Percentiles rank a stretch among this genome's conserved stretches.
These are phyloP conservation scores for Termitomyces bulborhizus DNA, from an alignment of 768 basidiomycete genomes.

Conservation along the genomic window DNA sequence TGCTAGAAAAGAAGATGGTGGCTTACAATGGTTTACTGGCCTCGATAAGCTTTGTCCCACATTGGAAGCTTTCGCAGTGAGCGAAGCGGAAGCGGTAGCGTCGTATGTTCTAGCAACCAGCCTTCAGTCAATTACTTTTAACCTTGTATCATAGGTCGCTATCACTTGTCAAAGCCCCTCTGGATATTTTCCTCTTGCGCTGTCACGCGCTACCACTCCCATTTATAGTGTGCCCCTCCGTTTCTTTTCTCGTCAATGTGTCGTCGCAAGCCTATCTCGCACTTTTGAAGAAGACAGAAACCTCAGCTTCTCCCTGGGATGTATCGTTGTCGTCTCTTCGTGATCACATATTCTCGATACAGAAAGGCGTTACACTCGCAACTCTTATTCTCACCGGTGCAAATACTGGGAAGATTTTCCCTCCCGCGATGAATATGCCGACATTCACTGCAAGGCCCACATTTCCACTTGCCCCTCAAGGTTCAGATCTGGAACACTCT, in stretches of 20 bases:
- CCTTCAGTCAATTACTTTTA: background rate
- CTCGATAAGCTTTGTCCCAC: conserved; percentile 47
- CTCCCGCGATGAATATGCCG: conserved; percentile 39
- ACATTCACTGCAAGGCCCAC: conserved; percentile 41
- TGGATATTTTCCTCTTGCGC: conserved; percentile 68
- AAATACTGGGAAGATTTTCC: conserved; percentile 31
- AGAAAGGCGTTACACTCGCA: conserved; percentile 49
- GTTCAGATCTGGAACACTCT: conserved; percentile 41
- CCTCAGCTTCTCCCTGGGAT: conserved; percentile 28
- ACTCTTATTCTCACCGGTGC: conserved; percentile 38
- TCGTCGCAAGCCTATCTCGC: conserved; percentile 67
- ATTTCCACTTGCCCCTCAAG: conserved; percentile 43
- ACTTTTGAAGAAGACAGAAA: conserved; percentile 34
- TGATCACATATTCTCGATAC: conserved; percentile 30
- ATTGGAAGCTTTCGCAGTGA: conserved; percentile 42
- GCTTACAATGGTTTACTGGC: conserved; percentile 72
- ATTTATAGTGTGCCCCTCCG: conserved; percentile 58
- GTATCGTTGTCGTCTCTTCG: conserved; percentile 47
- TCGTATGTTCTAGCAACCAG: conserved; percentile 32
- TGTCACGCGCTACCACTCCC: conserved; percentile 67
- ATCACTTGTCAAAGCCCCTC: conserved; percentile 35
- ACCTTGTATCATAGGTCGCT: conserved; percentile 28
- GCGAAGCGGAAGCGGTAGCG: conserved; percentile 48
- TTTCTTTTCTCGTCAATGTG: conserved; percentile 67
- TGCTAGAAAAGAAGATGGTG: conserved; percentile 49